Base-by-base conservation (phyloP, 345 rosid species). In the Salix exigua region DNA sequence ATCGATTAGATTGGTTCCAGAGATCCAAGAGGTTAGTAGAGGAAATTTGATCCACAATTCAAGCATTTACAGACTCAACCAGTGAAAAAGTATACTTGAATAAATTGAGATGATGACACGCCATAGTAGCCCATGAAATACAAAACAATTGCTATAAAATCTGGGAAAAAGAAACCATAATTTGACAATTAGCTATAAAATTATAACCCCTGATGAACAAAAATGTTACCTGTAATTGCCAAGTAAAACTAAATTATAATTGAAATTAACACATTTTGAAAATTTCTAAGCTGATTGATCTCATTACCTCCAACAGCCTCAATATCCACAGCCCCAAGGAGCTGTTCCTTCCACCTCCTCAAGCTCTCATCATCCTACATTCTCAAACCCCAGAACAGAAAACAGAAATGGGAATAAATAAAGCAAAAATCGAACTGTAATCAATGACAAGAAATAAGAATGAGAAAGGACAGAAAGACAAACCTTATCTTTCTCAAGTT, bases 301-400 rank as follows among this genome's bases (percentile, higher is more conserved):
- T 19, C n/a, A 73, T 73, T 75, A 93, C 97, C 98, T 86, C 96
- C 96, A 55, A 91, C 89, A 73, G 90, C 76, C 28, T 84, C 83
- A 8, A 91, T 62, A 80, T 93, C 98, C 77, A 93, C 96, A 44
- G 83, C 81, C 5, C 96, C 92, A 31, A 93, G 92, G 58, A 93
- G 98, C 64, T 93, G 98, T 79, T 93, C 96, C 80, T 93, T 93
- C 98, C 98, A 93, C 79, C 90, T 93, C 87, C 97, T 90, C 84
- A 93, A 85, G 88, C 98, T 93, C 78, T 93, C 98, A 83, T 93
- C 98, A 61, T 93, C 98, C 98, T 91, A 66, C 67, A 68, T 58
- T 26, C 58, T 69, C 60, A 71, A 35, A 68, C 19, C 42, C 70
- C 31, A 21, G 16, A 61, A 35, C 28, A 60, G 23, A 21, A 35